Conservation (phyloP, 148 eudicot species). For the Linanthus parryae region DNA sequence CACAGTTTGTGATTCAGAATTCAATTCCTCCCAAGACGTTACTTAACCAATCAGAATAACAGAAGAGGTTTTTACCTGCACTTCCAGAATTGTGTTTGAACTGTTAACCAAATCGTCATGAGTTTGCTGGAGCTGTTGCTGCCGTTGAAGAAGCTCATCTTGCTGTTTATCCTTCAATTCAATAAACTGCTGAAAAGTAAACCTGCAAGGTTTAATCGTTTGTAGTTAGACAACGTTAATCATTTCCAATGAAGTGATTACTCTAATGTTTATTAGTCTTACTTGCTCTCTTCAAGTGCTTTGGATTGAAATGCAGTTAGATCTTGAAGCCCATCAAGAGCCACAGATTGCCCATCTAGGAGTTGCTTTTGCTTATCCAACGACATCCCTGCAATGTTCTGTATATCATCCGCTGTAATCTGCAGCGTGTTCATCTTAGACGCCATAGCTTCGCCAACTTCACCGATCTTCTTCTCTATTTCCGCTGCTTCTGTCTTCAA, state of each 20-base stretch:
- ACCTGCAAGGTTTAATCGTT: conserved; percentile 25
- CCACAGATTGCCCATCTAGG: conserved; percentile 52
- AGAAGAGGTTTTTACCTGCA: conserved; percentile 42
- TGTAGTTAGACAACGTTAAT: too few relatives aligned
- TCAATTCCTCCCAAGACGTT: neutral
- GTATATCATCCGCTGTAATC: conserved; percentile 66
- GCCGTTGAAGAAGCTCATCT: conserved; percentile 53
- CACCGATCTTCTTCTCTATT: conserved; percentile 47
- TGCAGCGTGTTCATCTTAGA: conserved; percentile 50
- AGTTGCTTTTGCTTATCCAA: conserved; percentile 70
- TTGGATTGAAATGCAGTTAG: conserved; percentile 48
- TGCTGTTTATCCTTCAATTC: conserved; percentile 63
- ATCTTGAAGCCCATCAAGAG: conserved; percentile 59
- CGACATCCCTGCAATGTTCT: conserved; percentile 39
- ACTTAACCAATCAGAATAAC: neutral
- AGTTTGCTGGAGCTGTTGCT: conserved; percentile 50
- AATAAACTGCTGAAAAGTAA: conserved; percentile 37
- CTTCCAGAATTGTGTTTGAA: conserved; percentile 58
- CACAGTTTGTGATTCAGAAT: neutral
- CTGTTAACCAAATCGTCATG: conserved; percentile 58
- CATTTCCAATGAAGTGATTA: too few relatives aligned
- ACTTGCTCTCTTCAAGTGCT: conserved; percentile 88
- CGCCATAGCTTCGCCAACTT: conserved; percentile 52
- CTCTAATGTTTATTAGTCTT: neutral
- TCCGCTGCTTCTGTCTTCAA: conserved; percentile 44